Conservation (phyloP, 2,329 filamentous ascomycete species). For the Diatrype stigma region DNA sequence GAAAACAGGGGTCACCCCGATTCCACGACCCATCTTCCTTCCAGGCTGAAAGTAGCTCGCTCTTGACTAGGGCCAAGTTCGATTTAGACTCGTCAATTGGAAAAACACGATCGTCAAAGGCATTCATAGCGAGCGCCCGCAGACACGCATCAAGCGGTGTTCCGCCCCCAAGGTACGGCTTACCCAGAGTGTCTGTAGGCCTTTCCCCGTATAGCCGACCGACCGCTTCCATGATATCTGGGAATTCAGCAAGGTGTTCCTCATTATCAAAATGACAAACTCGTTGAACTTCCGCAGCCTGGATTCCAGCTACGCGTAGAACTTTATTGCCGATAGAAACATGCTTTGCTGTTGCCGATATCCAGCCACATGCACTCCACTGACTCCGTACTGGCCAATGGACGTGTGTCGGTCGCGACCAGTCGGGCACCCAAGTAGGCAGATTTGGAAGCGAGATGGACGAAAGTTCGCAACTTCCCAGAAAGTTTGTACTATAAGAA, state of each 20-base stretch:
- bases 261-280: not conserved
- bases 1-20: not conserved
- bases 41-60: not conserved
- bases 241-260: not conserved
- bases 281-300: not conserved
- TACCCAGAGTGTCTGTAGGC: no score
- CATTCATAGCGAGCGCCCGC: not conserved
- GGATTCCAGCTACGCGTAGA: not conserved
- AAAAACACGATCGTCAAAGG: not conserved
- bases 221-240: not conserved
- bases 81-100: accelerated
- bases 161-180: not conserved
- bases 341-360: not conserved
- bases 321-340: not conserved
- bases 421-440: not conserved
- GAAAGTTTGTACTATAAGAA: not conserved
- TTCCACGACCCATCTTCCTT: not conserved
- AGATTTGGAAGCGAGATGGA: not conserved
- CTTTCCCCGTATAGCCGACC: not conserved
- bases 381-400: accelerated
- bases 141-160: not conserved
- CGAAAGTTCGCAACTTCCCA: not conserved
- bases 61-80: not conserved
- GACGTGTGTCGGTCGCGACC: not conserved
- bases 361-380: not conserved